A percentile compares a stretch with the other conserved stretches of the same genome.
phyloP scores from a whole-genome alignment of 352 stramenopile species.

The Phytophthora lateralis region DNA sequence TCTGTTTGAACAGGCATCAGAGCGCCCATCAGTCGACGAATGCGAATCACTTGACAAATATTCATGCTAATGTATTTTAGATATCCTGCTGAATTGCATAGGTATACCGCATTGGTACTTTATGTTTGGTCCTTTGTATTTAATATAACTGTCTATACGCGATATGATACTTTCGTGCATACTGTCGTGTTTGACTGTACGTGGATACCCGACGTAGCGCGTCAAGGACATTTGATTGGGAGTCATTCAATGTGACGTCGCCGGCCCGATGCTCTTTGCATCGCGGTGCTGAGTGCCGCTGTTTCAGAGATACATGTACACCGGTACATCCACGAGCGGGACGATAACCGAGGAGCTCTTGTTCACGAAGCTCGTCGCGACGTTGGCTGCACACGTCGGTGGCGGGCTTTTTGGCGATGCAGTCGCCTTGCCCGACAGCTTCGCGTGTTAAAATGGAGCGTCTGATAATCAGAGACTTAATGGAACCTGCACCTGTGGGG shows the following conservation, averaged over 20 bases:
- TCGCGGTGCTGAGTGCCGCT: not conserved
- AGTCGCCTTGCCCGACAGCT: not conserved
- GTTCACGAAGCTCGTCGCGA: not conserved
- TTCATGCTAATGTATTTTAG: not conserved
- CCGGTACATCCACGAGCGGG: too few species aligned
- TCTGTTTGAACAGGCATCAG: slow-evolving; percentile 25
- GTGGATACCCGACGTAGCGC: slow-evolving; percentile 15
- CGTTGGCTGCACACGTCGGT: too few species aligned
- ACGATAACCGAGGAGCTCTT: not conserved
- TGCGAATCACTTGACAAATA: slow-evolving; percentile 3
- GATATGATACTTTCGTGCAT: not conserved
- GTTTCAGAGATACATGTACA: not conserved
- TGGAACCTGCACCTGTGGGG: slow-evolving; percentile 7
- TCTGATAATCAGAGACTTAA: slow-evolving; percentile 7
- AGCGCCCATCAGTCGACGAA: slow-evolving; percentile 31
- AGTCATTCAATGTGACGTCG: slow-evolving; percentile 1
- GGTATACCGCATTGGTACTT: not conserved
- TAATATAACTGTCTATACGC: not conserved
- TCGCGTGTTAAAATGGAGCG: slow-evolving; percentile 6
- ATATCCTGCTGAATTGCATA: not conserved
- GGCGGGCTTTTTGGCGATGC: not conserved
- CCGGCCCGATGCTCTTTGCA: slow-evolving; percentile 14
- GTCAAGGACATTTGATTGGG: slow-evolving; percentile 34
- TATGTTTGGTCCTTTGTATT: not conserved
- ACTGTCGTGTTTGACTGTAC: not conserved